phyloP scores from a whole-genome alignment of 2,329 filamentous ascomycete genomes.

The Talaromyces sp. region DNA sequence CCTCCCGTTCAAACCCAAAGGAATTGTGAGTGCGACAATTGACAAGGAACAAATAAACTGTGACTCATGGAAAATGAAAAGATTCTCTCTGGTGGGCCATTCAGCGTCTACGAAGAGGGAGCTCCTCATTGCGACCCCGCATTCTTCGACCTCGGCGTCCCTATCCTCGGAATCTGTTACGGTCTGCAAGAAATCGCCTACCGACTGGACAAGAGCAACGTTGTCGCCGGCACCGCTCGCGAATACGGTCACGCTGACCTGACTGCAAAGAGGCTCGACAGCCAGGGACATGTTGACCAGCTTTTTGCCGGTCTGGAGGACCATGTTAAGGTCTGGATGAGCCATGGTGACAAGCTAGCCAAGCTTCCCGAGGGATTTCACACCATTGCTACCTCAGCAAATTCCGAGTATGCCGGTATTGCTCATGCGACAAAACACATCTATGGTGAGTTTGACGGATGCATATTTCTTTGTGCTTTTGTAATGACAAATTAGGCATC shows the following conservation, averaged over 20 bases:
- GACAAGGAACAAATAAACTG: not conserved
- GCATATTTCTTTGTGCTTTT: not conserved
- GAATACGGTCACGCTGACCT: constrained; percentile 65
- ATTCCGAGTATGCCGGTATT: constrained; percentile 72
- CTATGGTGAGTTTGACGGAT: constrained; percentile 74
- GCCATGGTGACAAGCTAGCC: constrained; percentile 79
- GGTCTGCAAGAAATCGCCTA: constrained; percentile 68
- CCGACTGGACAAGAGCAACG: constrained; percentile 59
- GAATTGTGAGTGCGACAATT: constrained; percentile 45
- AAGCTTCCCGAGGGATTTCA: constrained; percentile 67
- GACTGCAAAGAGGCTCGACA: not conserved
- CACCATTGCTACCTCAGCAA: constrained; percentile 67
- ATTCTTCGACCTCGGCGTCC: constrained; percentile 61
- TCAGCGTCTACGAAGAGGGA: constrained; percentile 74
- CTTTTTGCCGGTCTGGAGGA: constrained; percentile 8
- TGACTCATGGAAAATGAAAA: constrained; percentile 58
- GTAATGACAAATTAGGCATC: not conserved
- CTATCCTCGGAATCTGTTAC: constrained; percentile 40
- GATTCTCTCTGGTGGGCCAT: constrained; percentile 67
- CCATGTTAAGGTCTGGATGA: constrained; percentile 63
- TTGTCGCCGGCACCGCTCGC: constrained; percentile 54
- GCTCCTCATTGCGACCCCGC: constrained; percentile 70
- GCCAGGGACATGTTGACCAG: constrained; percentile 8
- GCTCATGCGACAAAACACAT: constrained; percentile 56
- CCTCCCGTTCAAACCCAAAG: constrained; percentile 72